Percentiles rank a stretch among this genome's conserved stretches.
Evolutionary conservation across 164 flowering plant species (phyloP).

Genomic region (Berberis thunbergii): DNA sequence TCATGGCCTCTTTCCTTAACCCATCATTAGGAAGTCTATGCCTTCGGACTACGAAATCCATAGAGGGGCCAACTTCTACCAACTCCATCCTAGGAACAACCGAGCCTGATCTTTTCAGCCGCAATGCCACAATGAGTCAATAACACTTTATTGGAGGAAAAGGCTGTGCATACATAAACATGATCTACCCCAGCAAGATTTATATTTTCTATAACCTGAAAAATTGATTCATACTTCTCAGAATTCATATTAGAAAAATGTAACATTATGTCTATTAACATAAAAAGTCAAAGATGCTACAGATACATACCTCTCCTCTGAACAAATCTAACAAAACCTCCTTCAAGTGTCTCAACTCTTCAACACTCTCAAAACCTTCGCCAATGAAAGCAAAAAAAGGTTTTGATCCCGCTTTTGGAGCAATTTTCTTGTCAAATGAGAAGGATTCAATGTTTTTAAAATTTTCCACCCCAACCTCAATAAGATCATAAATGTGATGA

Average conservation of each 20-base stretch:
- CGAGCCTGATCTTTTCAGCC: slow-evolving; percentile 86
- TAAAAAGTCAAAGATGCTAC: too few relatives aligned
- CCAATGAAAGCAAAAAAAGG: slow-evolving; percentile 83
- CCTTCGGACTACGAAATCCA: slow-evolving; percentile 81
- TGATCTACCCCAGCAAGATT: slow-evolving; percentile 85
- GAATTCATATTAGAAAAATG: neutral
- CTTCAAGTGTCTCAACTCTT: slow-evolving; percentile 82
- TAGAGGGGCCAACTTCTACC: slow-evolving; percentile 94
- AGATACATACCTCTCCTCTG: slow-evolving; percentile 59
- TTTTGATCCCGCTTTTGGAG: slow-evolving; percentile 68
- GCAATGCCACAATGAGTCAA: slow-evolving; percentile 79
- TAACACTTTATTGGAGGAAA: slow-evolving; percentile 57
- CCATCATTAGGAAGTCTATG: slow-evolving; percentile 78
- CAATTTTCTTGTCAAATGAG: slow-evolving; percentile 60
- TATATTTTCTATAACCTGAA: slow-evolving; percentile 75
- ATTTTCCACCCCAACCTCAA: slow-evolving; percentile 14
- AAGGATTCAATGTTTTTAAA: slow-evolving; percentile 56
- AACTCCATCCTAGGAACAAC: slow-evolving; percentile 79
- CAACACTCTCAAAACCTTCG: slow-evolving; percentile 77
- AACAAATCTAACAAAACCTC: slow-evolving; percentile 82
- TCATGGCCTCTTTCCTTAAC: slow-evolving; percentile 74
- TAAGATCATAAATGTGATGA: neutral
- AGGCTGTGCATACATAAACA: slow-evolving; percentile 68
- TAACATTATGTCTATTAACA: too few relatives aligned
- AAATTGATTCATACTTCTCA: neutral